Conservation (phyloP, 108 stramenopile genomes). For the Nitzschia sp. region DNA sequence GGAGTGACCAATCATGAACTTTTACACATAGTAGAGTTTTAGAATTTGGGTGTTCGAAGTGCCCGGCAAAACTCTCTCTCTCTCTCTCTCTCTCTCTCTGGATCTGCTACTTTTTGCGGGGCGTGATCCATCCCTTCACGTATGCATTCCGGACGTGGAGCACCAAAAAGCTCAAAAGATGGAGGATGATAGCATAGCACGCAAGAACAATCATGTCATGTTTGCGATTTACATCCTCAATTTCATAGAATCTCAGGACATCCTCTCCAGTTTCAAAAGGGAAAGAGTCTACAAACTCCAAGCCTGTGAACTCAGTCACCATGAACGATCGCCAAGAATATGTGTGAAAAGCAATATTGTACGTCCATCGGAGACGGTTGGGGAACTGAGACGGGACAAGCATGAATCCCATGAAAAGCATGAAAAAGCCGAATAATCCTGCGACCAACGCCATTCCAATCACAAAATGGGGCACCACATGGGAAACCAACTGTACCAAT, state of each 20-base stretch:
- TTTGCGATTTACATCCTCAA: slow-evolving; percentile 46
- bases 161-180: slow-evolving; percentile 31
- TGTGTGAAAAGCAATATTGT: slow-evolving; percentile 60
- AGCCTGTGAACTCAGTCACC: slow-evolving; percentile 50
- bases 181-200: slow-evolving; percentile 32
- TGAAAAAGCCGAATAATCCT: slow-evolving; percentile 61
- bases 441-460: slow-evolving; percentile 58
- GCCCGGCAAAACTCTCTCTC: background rate
- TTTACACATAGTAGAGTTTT: background rate
- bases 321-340: slow-evolving; percentile 63
- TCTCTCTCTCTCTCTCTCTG: background rate
- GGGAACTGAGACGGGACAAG: slow-evolving; percentile 61
- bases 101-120: background rate
- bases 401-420: slow-evolving; percentile 65
- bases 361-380: slow-evolving; percentile 49
- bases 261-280: slow-evolving; percentile 37
- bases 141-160: slow-evolving; percentile 25
- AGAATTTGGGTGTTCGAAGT: background rate
- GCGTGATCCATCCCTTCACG: slow-evolving; percentile 17
- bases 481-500: slow-evolving; percentile 54
- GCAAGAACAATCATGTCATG: slow-evolving; percentile 42
- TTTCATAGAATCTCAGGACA: slow-evolving; percentile 53
- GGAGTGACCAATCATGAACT: no score
- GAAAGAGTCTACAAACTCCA: slow-evolving; percentile 7
- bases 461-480: slow-evolving; percentile 59